These are phyloP conservation scores for Rhodamnia rubescens DNA, from an alignment of 345 rosid genomes.

Conservation along the genomic window DNA sequence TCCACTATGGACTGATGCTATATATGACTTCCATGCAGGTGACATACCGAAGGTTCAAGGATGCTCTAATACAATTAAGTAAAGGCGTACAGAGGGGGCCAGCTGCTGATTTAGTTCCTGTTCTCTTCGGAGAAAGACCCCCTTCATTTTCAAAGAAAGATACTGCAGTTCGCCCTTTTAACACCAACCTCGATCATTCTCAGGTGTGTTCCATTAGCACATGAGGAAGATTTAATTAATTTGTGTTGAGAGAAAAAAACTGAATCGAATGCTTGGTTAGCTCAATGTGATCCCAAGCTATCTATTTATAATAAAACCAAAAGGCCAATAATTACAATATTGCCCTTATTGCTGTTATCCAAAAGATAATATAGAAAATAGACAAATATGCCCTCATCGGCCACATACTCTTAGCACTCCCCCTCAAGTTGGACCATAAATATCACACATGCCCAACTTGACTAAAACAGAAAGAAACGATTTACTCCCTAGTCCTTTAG, in stretches of 20 bases:
- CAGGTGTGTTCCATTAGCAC: conserved; percentile 34
- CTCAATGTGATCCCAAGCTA: too few species aligned
- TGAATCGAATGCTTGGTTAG: too few species aligned
- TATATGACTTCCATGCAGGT: conserved; percentile 31
- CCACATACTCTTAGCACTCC: too few species aligned
- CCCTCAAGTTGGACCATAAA: too few species aligned
- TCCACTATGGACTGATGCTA: not conserved
- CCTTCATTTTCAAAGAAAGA: conserved; percentile 53
- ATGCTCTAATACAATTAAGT: conserved; percentile 69
- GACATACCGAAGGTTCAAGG: conserved; percentile 91
- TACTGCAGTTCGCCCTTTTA: conserved; percentile 42
- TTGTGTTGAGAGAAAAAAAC: not conserved
- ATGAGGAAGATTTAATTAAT: not conserved
- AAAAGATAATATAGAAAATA: too few species aligned
- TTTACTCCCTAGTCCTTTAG: too few species aligned
- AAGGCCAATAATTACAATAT: too few species aligned
- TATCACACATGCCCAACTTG: too few species aligned
- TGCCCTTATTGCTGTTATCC: too few species aligned
- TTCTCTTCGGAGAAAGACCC: conserved; percentile 69
- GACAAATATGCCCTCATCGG: too few species aligned
- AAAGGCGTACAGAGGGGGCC: conserved; percentile 85
- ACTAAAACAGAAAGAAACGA: too few species aligned
- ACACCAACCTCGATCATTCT: conserved; percentile 73
- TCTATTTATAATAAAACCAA: too few species aligned
- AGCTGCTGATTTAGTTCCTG: conserved; percentile 79